A percentile compares a stretch with the other conserved stretches of the same genome.
These are phyloP conservation scores for Domatiomyces globalis DNA, from an alignment of 2,329 filamentous ascomycete species.

Conservation along the genomic window DNA sequence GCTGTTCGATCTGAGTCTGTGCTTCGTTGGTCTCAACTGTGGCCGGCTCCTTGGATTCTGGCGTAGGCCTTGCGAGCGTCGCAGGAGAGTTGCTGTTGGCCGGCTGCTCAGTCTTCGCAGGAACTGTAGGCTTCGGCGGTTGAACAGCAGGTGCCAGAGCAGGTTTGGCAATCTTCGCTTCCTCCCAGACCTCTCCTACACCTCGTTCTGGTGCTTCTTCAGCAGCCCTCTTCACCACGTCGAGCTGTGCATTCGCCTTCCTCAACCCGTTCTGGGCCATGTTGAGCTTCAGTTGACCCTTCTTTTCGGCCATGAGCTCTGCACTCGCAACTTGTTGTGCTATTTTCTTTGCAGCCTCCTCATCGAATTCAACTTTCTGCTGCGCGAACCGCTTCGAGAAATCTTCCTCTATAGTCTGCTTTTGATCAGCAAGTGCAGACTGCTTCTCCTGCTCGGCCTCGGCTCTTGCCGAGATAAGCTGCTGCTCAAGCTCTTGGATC, in stretches of 20 bases:
- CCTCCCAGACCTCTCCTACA: slow-evolving; percentile 74
- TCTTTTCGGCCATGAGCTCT: slow-evolving; percentile 56
- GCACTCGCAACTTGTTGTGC: slow-evolving; percentile 34
- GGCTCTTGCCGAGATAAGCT: slow-evolving; percentile 11
- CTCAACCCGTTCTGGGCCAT: slow-evolving; percentile 60
- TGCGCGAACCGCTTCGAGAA: slow-evolving; percentile 27
- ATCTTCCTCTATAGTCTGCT: slow-evolving; percentile 24
- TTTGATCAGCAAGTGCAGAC: slow-evolving; percentile 27
- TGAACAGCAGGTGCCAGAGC: slow-evolving; percentile 22
- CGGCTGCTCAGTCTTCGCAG: slow-evolving; percentile 10
- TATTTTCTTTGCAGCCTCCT: slow-evolving; percentile 27
- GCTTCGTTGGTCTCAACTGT: background rate
- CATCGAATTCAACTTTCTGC: slow-evolving; percentile 42
- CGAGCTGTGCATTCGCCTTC: slow-evolving; percentile 54
- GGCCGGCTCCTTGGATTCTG: background rate
- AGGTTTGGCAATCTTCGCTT: slow-evolving; percentile 55
- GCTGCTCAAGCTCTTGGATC: slow-evolving; percentile 10
- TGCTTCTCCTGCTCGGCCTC: slow-evolving; percentile 25
- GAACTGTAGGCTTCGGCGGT: slow-evolving; percentile 19
- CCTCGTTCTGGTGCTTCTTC: slow-evolving; percentile 72
- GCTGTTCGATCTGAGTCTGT: slow-evolving; percentile 9
- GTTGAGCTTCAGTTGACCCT: slow-evolving; percentile 58
- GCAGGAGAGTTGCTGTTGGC: background rate
- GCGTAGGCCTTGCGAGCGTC: background rate
- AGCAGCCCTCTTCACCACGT: slow-evolving; percentile 66